Evolutionary conservation across 2,329 filamentous ascomycete genomes (phyloP).

Genomic region (Graphiopsis chlorocephala): DNA sequence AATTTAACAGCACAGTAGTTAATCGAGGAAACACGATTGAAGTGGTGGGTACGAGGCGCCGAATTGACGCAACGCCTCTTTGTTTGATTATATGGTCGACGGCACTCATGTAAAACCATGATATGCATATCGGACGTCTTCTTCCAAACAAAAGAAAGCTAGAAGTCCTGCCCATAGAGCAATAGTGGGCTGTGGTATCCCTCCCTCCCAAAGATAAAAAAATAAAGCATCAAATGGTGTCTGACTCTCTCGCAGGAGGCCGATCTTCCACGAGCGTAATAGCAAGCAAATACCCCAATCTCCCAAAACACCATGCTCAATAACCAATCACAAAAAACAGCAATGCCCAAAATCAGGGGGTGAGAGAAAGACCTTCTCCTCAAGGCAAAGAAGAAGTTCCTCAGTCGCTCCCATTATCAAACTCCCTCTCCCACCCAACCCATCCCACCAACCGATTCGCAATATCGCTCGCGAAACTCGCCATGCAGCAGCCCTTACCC

Average conservation of each 20-base stretch:
- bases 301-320: slow-evolving; percentile 14
- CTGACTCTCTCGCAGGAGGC: slow-evolving; percentile 3
- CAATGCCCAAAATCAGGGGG: background rate
- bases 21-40: background rate
- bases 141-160: background rate
- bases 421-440: slow-evolving; percentile 23
- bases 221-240: background rate
- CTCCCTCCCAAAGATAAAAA: background rate
- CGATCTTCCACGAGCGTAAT: background rate
- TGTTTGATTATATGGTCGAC: background rate
- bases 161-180: background rate
- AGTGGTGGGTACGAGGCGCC: background rate
- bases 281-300: background rate
- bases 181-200: background rate
- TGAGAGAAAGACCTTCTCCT: background rate
- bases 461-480: slow-evolving; percentile 53
- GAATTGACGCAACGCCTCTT: background rate
- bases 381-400: too few relatives aligned
- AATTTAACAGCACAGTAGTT: background rate
- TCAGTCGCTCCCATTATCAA: background rate
- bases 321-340: background rate
- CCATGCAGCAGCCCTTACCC: slow-evolving; percentile 45
- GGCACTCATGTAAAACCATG: background rate
- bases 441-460: slow-evolving; percentile 50
- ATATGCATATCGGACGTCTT: background rate